phyloP scores from a whole-genome alignment of 352 stramenopile species.

The Phytophthora crassamura region DNA sequence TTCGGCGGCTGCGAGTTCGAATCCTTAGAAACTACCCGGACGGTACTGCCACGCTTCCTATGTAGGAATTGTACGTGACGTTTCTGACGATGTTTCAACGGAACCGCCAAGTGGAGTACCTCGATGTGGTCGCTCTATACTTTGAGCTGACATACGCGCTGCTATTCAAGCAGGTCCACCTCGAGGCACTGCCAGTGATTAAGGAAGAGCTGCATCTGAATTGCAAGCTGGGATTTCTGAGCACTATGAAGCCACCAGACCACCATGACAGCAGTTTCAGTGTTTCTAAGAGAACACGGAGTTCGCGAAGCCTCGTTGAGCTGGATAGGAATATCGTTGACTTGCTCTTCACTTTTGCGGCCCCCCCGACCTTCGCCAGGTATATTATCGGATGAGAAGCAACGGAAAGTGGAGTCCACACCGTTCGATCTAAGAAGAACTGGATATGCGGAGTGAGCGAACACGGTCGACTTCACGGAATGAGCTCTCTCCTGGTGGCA shows the following conservation, averaged over 20 bases:
- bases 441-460: no score
- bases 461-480: no score
- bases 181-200: not conserved
- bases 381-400: not conserved
- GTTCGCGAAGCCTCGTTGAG: not conserved
- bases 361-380: not conserved
- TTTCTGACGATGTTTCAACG: not conserved
- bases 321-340: not conserved
- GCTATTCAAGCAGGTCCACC: not conserved
- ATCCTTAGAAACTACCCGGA: not conserved
- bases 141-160: not conserved
- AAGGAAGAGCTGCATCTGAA: not conserved
- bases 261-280: not conserved
- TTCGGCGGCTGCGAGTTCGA: not conserved
- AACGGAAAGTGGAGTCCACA: no score
- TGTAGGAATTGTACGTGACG: not conserved
- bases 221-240: not conserved
- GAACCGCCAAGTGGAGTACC: slow-evolving; percentile 1
- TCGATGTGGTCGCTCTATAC: not conserved
- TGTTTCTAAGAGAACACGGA: not conserved
- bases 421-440: no score
- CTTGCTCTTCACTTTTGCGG: not conserved
- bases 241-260: not conserved
- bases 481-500: no score
- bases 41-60: not conserved